Base-by-base conservation (phyloP, 2,329 filamentous ascomycete species). In the Aspergillus sp. region DNA sequence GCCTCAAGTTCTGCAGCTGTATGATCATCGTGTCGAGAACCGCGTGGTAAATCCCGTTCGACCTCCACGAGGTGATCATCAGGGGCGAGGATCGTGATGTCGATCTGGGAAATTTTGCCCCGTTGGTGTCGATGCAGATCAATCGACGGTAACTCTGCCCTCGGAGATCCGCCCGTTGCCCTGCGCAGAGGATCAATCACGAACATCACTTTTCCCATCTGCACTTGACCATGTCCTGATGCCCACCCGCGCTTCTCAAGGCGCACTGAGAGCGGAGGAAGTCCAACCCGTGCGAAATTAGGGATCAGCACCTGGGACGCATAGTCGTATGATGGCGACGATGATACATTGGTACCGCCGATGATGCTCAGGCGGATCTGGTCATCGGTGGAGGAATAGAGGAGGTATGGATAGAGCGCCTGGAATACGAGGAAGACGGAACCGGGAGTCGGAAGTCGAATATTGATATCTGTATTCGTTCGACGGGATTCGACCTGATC, bases 271-370 rank as follows among this genome's bases (percentile, higher is more conserved):
- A 87, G 77, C 3, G 61, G 66, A 2, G 83, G 82, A 15, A 87
- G 74, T 5, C 85, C 84, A 38, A 88, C 77, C 31, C 70, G 74
- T 2, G 74, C 63, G 23, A 87, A 79, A 60, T 82, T 84, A 0
- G 86, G 86, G 2, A 84, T 68, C 6, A 88, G 77, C 3, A 88
- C 85, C 67, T 87, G 81, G 2, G 74, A 63, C 9, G 85, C 74
- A 66, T 87, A 88, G 53, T 88, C 86, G 68, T 79, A 81, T 3
- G 83, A 85, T 7, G 85, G 85, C 0, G 83, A 82, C 34, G 76
- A 79, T 1, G 81, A 81, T 2, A 85, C 82, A 65, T 88, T 87
- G 0, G 86, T 88, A 7, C 86, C 86, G 6, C 86, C 86, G 8
- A 75, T 81, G 41, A 88, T 80, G 2, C 71, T 77, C 8, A 88